Percentiles rank a stretch among this genome's conserved stretches.
phyloP scores from a whole-genome alignment of 805 yeast genomes.

The Metschnikowia similis region DNA sequence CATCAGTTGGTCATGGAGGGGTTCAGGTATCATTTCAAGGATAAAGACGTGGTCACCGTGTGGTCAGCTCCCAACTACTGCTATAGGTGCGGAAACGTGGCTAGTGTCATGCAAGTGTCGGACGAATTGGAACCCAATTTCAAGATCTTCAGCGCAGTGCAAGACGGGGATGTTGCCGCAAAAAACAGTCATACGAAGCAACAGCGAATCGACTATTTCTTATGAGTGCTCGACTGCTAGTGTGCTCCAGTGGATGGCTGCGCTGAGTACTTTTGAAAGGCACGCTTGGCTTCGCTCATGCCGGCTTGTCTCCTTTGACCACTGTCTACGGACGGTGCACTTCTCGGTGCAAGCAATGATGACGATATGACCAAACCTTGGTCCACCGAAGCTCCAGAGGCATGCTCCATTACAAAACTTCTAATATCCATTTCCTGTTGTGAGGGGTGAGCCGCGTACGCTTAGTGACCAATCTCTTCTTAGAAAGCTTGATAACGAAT shows the following conservation, averaged over 20 bases:
- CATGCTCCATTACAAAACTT: background rate
- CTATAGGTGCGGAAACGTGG: conserved; percentile 96
- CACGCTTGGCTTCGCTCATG: background rate
- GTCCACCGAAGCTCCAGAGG: background rate
- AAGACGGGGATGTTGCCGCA: conserved; percentile 59
- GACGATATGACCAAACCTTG: background rate
- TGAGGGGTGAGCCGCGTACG: background rate
- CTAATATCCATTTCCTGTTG: background rate
- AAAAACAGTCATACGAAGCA: conserved; percentile 37
- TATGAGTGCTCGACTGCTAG: conserved; percentile 15
- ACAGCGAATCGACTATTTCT: conserved; percentile 45
- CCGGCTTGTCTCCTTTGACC: background rate
- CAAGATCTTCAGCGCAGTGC: conserved; percentile 92
- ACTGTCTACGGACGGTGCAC: background rate
- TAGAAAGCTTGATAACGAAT: conserved; percentile 2
- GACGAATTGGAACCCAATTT: conserved; percentile 84
- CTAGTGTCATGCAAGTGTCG: conserved; percentile 94
- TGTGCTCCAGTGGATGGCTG: too few relatives aligned
- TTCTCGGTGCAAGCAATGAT: background rate
- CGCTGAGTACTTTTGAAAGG: too few relatives aligned
- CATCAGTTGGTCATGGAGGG: conserved; percentile 99
- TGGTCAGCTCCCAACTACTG: conserved; percentile 98
- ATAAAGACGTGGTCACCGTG: conserved; percentile 93
- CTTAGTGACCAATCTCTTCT: background rate
- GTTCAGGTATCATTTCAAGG: conserved; percentile 91